Evolutionary conservation across 2,329 filamentous ascomycete genomes (phyloP).

Genomic region (Stemphylium lycopersici): DNA sequence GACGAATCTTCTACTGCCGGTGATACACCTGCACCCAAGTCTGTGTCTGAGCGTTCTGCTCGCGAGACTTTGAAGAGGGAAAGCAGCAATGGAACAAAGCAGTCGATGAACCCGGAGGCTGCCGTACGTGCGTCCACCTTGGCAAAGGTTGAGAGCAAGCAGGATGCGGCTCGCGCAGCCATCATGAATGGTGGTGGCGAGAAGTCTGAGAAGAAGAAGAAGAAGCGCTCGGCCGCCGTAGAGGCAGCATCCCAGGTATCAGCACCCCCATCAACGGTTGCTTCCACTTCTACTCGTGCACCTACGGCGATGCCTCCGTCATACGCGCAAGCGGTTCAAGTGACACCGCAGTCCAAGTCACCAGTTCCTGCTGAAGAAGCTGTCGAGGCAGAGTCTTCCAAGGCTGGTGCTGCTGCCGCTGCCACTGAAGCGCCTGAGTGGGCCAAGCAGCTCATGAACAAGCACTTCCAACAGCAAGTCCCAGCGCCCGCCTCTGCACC

Average conservation of each 20-base stretch:
- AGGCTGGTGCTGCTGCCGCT: conserved; percentile 24
- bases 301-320: conserved; percentile 35
- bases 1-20: conserved; percentile 50
- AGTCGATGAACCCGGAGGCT: conserved; percentile 47
- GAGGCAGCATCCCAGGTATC: conserved; percentile 56
- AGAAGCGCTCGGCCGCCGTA: conserved; percentile 64
- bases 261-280: conserved; percentile 5
- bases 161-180: conserved; percentile 49
- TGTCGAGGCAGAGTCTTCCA: conserved; percentile 20
- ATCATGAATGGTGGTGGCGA: conserved; percentile 50
- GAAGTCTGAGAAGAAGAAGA: conserved; percentile 63
- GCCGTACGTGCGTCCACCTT: conserved; percentile 49
- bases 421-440: conserved; percentile 43
- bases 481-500: conserved; percentile 20
- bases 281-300: conserved; percentile 17
- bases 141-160: conserved; percentile 51
- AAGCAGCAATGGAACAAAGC: conserved; percentile 40
- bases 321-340: conserved; percentile 52
- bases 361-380: conserved; percentile 31
- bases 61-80: conserved; percentile 48
- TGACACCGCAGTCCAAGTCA: conserved; percentile 36
- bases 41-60: conserved; percentile 43
- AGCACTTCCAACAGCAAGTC: conserved; percentile 34
- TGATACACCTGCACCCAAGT: conserved; percentile 42
- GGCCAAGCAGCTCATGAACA: conserved; percentile 44